Evolutionary conservation across 2,329 filamentous ascomycete genomes (phyloP).

Genomic region (Sphaceloma murrayae): DNA sequence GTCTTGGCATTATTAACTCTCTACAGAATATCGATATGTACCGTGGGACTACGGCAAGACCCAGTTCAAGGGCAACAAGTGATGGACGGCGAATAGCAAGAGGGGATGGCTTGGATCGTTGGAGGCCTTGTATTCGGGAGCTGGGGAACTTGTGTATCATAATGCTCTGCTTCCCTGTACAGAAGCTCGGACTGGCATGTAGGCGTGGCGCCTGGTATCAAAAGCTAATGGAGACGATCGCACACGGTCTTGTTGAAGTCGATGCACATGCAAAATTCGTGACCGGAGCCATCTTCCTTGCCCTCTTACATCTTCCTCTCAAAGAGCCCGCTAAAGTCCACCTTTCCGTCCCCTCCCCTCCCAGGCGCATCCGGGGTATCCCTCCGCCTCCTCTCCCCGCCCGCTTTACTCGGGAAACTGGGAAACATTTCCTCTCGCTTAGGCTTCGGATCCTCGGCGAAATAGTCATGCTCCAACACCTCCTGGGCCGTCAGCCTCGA

Average conservation of each 20-base stretch:
- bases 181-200: not conserved
- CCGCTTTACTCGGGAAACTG: constrained; percentile 91
- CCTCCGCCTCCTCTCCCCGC: constrained; percentile 68
- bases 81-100: not conserved
- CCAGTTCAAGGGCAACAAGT: constrained; percentile 28
- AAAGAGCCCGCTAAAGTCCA: constrained; percentile 44
- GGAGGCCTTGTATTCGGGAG: constrained; percentile 5
- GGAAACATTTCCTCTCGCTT: constrained; percentile 91
- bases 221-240: not conserved
- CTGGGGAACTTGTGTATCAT: constrained; percentile 11
- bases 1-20: too few species aligned
- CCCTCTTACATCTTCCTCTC: constrained; percentile 38
- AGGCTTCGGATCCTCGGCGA: constrained; percentile 76
- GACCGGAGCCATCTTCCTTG: constrained; percentile 40
- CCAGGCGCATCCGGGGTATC: constrained; percentile 76
- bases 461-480: constrained; percentile 74
- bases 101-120: not conserved
- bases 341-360: constrained; percentile 55
- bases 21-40: constrained; percentile 26
- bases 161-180: not conserved
- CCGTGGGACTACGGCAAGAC: constrained; percentile 34
- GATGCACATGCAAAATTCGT: constrained; percentile 28
- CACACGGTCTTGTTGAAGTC: too few species aligned
- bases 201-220: not conserved
- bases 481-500: constrained; percentile 60